Conservation (phyloP, 768 basidiomycete genomes). For the Sporobolomyces roseus region DNA sequence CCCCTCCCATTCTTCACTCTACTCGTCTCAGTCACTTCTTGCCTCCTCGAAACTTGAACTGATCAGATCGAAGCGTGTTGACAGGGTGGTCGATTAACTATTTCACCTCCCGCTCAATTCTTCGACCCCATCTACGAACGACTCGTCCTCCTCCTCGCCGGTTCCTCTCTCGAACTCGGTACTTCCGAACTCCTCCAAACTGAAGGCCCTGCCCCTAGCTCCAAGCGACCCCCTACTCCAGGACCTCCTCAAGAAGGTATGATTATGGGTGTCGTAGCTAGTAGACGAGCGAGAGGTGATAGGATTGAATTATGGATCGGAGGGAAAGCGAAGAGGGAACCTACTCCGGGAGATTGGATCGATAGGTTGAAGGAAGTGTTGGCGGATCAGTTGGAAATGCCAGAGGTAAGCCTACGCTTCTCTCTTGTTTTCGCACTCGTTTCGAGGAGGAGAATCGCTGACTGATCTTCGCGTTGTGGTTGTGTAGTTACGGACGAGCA, state of each 20-base stretch:
- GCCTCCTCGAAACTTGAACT: not conserved
- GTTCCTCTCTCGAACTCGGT: constrained; percentile 29
- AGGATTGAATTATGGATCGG: constrained; percentile 40
- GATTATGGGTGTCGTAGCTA: constrained; percentile 37
- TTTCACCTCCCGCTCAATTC: constrained; percentile 24
- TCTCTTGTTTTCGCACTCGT: not conserved
- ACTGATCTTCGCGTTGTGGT: not conserved
- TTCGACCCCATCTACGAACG: constrained; percentile 40
- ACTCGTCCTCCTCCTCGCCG: constrained; percentile 35
- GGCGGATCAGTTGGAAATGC: constrained; percentile 29
- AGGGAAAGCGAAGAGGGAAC: constrained; percentile 26
- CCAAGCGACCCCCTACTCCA: constrained; percentile 7
- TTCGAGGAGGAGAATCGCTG: not conserved
- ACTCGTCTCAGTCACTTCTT: too few relatives aligned
- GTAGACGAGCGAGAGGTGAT: constrained; percentile 35
- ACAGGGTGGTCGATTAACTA: constrained; percentile 39
- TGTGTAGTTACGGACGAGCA: constrained; percentile 7
- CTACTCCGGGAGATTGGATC: constrained; percentile 35
- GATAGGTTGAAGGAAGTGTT: constrained; percentile 31
- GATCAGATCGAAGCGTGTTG: not conserved
- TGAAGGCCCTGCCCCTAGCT: constrained; percentile 6
- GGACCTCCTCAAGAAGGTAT: constrained; percentile 20
- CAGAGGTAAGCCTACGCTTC: constrained; percentile 20
- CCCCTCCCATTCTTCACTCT: not conserved
- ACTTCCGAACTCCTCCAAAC: constrained; percentile 18